Conservation (phyloP, 177 flowering plant species). For the Tripterygium wilfordii region DNA sequence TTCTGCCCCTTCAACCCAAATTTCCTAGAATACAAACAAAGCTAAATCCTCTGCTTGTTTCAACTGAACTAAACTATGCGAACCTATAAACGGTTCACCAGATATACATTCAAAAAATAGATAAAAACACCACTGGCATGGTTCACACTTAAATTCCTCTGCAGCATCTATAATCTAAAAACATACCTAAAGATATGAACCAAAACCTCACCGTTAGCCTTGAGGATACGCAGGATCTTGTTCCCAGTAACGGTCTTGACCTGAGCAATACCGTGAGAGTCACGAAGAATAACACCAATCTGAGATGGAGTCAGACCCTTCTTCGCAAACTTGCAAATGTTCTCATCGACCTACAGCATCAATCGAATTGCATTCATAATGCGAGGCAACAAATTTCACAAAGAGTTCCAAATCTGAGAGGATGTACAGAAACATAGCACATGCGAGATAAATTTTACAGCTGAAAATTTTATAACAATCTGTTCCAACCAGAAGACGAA, state of each 20-base stretch:
- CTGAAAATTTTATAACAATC: too few species aligned
- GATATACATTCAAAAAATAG: not conserved
- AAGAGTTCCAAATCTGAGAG: too few species aligned
- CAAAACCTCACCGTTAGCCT: slow-evolving; percentile 49
- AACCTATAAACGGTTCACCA: too few species aligned
- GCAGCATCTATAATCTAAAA: too few species aligned
- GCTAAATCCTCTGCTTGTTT: too few species aligned
- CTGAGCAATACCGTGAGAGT: slow-evolving; percentile 82
- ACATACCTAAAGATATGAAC: not conserved
- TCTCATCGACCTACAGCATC: slow-evolving; percentile 60
- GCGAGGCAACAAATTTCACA: not conserved
- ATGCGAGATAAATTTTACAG: too few species aligned
- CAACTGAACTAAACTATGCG: too few species aligned
- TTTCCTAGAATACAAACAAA: too few species aligned
- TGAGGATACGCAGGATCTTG: slow-evolving; percentile 69
- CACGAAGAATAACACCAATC: slow-evolving; percentile 89
- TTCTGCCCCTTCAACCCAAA: too few species aligned
- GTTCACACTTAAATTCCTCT: too few species aligned
- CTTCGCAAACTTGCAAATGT: slow-evolving; percentile 88
- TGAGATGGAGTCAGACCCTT: slow-evolving; percentile 88
- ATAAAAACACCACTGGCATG: not conserved
- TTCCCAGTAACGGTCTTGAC: slow-evolving; percentile 69
- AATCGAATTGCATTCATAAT: not conserved
- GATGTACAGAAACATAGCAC: too few species aligned
- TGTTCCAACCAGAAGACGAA: too few species aligned